Evolutionary conservation across 345 rosid genomes (phyloP).

Genomic region (Brassica carinata): DNA sequence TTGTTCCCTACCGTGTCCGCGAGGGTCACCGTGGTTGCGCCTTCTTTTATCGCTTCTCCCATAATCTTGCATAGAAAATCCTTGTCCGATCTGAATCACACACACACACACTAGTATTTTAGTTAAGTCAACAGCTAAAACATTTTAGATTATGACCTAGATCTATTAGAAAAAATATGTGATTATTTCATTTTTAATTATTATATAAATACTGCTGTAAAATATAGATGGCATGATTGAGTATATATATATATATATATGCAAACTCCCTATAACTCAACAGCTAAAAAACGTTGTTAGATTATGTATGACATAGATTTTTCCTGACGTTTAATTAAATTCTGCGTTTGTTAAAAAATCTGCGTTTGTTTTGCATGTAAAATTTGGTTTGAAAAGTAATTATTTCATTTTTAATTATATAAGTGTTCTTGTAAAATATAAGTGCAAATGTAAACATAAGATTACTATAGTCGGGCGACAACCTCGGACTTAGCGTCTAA

Average conservation of each 20-base stretch:
- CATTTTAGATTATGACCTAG: no score
- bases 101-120: not conserved
- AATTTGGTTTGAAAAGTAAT: not conserved
- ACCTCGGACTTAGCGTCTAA: no score
- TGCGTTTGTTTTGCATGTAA: not conserved
- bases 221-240: not conserved
- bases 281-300: not conserved
- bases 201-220: no score
- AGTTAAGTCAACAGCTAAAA: not conserved
- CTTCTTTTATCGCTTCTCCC: conserved; percentile 82
- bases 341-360: not conserved
- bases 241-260: not conserved
- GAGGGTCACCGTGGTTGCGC: conserved; percentile 72
- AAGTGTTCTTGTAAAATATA: not conserved
- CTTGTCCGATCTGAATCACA: conserved; percentile 22
- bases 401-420: not conserved
- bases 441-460: not conserved
- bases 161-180: no score
- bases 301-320: not conserved
- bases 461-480: not conserved
- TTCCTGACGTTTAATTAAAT: not conserved
- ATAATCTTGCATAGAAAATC: conserved; percentile 65
- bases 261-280: not conserved
- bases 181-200: no score
- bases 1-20: conserved; percentile 92